phyloP scores from a whole-genome alignment of 1,284 basidiomycete genomes.

The Ustilago vetiveriae region DNA sequence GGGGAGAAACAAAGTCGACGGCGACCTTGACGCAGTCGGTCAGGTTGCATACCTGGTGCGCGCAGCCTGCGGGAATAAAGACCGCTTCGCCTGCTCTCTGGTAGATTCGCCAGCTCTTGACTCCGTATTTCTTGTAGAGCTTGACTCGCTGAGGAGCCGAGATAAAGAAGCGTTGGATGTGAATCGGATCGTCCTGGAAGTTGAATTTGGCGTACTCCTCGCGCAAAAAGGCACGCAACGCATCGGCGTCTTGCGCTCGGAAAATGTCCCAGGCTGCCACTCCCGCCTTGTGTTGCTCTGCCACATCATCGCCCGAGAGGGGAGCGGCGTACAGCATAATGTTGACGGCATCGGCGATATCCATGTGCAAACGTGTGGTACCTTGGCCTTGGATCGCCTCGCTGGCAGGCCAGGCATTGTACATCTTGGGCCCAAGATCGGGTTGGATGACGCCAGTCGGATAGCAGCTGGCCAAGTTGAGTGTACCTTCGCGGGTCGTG shows the following conservation, averaged over 20 bases:
- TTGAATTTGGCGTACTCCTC: conserved; percentile 67
- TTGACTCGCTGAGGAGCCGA: conserved; percentile 76
- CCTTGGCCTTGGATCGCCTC: conserved; percentile 75
- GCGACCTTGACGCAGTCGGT: conserved; percentile 95
- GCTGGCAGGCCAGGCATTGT: conserved; percentile 67
- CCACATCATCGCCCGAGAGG: conserved; percentile 26
- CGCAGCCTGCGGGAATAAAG: conserved; percentile 94
- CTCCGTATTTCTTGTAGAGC: conserved; percentile 76
- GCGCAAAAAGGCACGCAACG: conserved; percentile 78
- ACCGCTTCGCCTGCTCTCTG: conserved; percentile 92
- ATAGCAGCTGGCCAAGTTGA: conserved; percentile 85
- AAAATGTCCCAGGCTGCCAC: conserved; percentile 93
- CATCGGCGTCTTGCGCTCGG: conserved; percentile 81
- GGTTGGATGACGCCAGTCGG: conserved; percentile 83
- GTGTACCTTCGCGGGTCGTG: conserved; percentile 84
- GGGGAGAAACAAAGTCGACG: conserved; percentile 92
- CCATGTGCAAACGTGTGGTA: conserved; percentile 90
- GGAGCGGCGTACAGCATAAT: conserved; percentile 72
- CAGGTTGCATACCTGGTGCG: conserved; percentile 88
- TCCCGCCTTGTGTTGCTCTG: conserved; percentile 70
- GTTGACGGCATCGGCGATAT: conserved; percentile 94
- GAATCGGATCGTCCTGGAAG: conserved; percentile 81
- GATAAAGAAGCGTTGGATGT: conserved; percentile 87
- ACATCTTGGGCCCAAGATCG: conserved; percentile 80
- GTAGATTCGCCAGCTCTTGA: conserved; percentile 83